Conservation (phyloP, 768 basidiomycete species). For the Lentinula lateritia region DNA sequence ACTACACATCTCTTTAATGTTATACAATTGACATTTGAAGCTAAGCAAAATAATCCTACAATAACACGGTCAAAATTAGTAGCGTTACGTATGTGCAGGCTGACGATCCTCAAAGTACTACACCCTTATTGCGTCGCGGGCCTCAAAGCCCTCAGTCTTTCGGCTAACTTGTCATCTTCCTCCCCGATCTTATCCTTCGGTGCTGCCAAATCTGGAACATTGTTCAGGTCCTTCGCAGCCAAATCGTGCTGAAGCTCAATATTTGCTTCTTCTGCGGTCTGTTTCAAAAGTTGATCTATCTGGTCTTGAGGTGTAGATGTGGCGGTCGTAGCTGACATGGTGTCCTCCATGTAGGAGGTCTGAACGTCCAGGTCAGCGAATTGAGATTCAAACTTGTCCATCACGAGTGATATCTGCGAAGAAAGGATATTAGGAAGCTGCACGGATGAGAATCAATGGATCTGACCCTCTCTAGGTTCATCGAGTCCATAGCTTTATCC, state of each 20-base stretch:
- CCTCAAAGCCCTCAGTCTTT: slow-evolving; percentile 82
- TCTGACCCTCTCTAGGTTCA: slow-evolving; percentile 94
- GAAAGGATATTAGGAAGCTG: background rate
- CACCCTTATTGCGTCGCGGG: slow-evolving; percentile 37
- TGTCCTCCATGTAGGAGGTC: slow-evolving; percentile 96
- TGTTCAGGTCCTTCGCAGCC: slow-evolving; percentile 52
- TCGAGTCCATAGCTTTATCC: slow-evolving; percentile 98
- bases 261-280: slow-evolving; percentile 95
- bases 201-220: slow-evolving; percentile 48
- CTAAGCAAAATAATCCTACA: slow-evolving; percentile 1
- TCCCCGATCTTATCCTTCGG: slow-evolving; percentile 55
- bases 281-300: slow-evolving; percentile 85
- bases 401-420: slow-evolving; percentile 86
- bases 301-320: slow-evolving; percentile 95
- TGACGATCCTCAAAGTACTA: too few species aligned
- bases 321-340: slow-evolving; percentile 91
- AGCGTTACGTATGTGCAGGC: too few species aligned
- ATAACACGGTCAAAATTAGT: background rate
- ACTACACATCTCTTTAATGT: slow-evolving; percentile 1
- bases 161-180: slow-evolving; percentile 78
- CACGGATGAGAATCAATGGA: background rate
- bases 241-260: slow-evolving; percentile 93
- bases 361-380: slow-evolving; percentile 98
- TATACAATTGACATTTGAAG: background rate
- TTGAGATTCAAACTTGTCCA: slow-evolving; percentile 98